These are phyloP conservation scores for Diplosphaera chodatii DNA, from an alignment of 139 green algal genomes.

Conservation along the genomic window DNA sequence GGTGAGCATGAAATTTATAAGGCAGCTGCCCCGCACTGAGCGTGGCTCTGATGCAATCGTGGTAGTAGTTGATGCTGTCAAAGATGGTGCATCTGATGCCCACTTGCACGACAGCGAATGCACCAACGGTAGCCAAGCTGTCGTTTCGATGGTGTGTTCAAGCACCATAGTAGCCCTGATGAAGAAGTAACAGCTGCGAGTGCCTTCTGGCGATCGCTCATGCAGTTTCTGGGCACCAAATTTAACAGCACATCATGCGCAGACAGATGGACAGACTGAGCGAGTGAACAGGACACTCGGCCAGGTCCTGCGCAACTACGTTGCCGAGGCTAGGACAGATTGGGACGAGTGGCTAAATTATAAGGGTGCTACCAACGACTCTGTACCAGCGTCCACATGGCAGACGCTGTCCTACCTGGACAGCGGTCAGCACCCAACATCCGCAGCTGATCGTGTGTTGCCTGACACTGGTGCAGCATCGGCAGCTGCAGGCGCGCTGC, in stretches of 20 bases:
- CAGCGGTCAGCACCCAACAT: slow-evolving; percentile 20
- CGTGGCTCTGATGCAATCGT: slow-evolving; percentile 32
- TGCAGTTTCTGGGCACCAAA: slow-evolving; percentile 16
- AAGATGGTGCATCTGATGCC: slow-evolving; percentile 46
- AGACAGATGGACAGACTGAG: slow-evolving; percentile 66
- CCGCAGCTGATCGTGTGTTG: background rate
- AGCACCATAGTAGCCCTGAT: slow-evolving; percentile 36
- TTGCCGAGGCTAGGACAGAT: slow-evolving; percentile 12
- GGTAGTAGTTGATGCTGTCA: slow-evolving; percentile 46
- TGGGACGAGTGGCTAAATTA: slow-evolving; percentile 23
- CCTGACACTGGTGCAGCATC: no score
- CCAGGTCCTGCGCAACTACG: slow-evolving; percentile 35
- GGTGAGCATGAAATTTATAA: slow-evolving; percentile 54
- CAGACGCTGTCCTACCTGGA: slow-evolving; percentile 24
- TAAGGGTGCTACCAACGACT: slow-evolving; percentile 35
- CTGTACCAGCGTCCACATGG: background rate
- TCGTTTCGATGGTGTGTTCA: slow-evolving; percentile 37
- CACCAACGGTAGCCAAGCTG: slow-evolving; percentile 22
- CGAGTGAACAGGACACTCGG: slow-evolving; percentile 36
- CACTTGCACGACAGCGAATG: slow-evolving; percentile 19
- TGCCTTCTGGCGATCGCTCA: slow-evolving; percentile 37
- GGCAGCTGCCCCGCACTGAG: slow-evolving; percentile 27
- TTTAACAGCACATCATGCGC: slow-evolving; percentile 46
- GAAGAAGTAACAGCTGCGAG: slow-evolving; percentile 32
- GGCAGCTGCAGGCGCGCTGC: background rate